Conservation (phyloP, 139 green algal genomes). For the Edaphochlamys debaryana region DNA sequence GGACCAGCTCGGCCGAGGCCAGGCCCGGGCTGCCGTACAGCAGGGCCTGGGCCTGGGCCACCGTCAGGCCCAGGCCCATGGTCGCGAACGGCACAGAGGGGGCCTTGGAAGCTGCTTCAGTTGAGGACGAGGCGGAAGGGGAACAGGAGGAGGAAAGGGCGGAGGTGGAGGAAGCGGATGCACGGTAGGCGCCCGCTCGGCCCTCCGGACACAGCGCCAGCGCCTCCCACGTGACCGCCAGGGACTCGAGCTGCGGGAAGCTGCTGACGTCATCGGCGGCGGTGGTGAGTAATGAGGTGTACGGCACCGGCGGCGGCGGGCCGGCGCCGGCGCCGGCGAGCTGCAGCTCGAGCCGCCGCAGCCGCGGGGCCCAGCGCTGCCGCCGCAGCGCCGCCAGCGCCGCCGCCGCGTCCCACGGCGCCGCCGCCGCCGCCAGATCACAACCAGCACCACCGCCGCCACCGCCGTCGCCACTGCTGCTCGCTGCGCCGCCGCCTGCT, state of each 20-base stretch:
- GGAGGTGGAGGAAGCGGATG: too few relatives aligned
- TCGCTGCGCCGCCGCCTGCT: background rate
- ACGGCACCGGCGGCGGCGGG: background rate
- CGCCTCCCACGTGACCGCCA: constrained; percentile 27
- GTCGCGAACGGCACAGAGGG: too few relatives aligned
- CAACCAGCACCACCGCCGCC: too few relatives aligned
- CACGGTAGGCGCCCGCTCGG: background rate
- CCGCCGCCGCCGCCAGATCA: background rate
- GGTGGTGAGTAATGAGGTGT: too few relatives aligned
- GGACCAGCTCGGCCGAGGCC: too few relatives aligned
- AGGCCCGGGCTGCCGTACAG: too few relatives aligned
- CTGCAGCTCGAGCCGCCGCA: constrained; percentile 21
- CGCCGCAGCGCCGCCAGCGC: constrained; percentile 5
- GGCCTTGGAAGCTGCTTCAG: background rate
- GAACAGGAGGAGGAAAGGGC: too few relatives aligned
- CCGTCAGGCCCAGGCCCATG: background rate
- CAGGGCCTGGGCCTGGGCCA: too few relatives aligned
- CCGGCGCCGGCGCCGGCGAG: background rate
- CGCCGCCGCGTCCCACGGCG: constrained; percentile 16
- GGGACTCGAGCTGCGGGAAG: background rate
- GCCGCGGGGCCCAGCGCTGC: constrained; percentile 3
- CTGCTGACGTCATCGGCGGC: background rate
- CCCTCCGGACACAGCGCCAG: background rate
- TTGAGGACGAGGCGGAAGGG: too few relatives aligned
- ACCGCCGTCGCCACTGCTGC: background rate